Evolutionary conservation across 2,329 filamentous ascomycete species (phyloP).

Genomic region (Sclerotinia minor): DNA sequence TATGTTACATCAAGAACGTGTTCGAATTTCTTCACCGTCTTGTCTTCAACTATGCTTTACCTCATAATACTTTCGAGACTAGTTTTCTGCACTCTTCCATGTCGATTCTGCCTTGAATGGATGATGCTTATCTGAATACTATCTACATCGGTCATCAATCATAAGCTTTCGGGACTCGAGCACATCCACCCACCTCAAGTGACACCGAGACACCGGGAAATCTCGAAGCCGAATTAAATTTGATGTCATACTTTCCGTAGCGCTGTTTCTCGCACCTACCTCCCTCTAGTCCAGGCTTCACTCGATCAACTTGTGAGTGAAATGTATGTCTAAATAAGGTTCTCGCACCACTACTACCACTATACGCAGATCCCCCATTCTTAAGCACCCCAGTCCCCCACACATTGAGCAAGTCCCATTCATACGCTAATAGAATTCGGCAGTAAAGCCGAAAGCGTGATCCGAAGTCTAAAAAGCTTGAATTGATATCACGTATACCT

Average conservation of each 20-base stretch:
- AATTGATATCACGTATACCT: neutral
- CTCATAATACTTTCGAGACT: neutral
- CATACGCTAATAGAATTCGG: neutral
- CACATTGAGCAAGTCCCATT: neutral
- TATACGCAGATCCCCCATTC: conserved; percentile 14
- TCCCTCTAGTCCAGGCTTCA: conserved; percentile 10
- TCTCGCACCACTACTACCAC: conserved; percentile 6
- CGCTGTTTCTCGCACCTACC: neutral
- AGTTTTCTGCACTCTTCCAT: conserved; percentile 1
- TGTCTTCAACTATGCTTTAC: neutral
- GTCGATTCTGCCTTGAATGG: neutral
- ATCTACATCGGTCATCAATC: neutral
- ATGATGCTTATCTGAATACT: neutral
- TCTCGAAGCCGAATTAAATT: no score
- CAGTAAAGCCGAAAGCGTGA: neutral
- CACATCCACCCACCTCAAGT: neutral
- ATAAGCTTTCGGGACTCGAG: neutral
- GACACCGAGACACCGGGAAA: neutral
- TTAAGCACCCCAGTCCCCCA: neutral
- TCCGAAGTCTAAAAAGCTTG: neutral
- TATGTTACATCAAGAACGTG: neutral
- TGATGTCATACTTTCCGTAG: neutral
- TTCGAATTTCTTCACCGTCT: neutral
- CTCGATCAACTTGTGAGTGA: neutral
- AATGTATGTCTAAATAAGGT: conserved; percentile 19